Conservation (phyloP, 2,329 filamentous ascomycete genomes). For the Cadophora gregata region DNA sequence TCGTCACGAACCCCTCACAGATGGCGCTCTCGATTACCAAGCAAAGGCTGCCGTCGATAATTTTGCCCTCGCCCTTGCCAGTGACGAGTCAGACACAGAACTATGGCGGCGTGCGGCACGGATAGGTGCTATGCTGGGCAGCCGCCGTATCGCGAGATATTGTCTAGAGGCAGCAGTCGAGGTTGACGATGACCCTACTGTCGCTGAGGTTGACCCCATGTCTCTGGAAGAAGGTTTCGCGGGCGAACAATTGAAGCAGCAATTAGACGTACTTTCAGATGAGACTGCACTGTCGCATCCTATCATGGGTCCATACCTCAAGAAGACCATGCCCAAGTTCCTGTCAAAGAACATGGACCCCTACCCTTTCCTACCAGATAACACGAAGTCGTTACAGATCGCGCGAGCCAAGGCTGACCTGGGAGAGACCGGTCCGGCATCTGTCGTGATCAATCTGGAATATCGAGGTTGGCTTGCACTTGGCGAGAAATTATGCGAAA, state of each 20-base stretch:
- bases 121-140: constrained; percentile 63
- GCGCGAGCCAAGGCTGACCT: not conserved
- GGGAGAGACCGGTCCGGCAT: not conserved
- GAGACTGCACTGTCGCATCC: constrained; percentile 64
- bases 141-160: constrained; percentile 62
- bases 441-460: constrained; percentile 32
- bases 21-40: constrained; percentile 45
- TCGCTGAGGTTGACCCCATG: constrained; percentile 66
- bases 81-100: constrained; percentile 71
- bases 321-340: constrained; percentile 55
- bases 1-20: constrained; percentile 48
- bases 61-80: constrained; percentile 64
- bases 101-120: constrained; percentile 66
- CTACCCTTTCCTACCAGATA: constrained; percentile 65
- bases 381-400: constrained; percentile 44
- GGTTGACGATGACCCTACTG: constrained; percentile 68
- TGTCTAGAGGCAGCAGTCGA: constrained; percentile 71
- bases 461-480: constrained; percentile 40
- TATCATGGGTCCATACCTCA: constrained; percentile 61
- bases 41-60: constrained; percentile 55
- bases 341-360: constrained; percentile 64
- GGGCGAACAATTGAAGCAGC: constrained; percentile 64
- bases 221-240: constrained; percentile 68
- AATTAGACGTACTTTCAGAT: constrained; percentile 60
- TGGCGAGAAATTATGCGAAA: constrained; percentile 38